phyloP scores from a whole-genome alignment of 1,139 yeast genomes.

The Lizanozyma gosingica region DNA sequence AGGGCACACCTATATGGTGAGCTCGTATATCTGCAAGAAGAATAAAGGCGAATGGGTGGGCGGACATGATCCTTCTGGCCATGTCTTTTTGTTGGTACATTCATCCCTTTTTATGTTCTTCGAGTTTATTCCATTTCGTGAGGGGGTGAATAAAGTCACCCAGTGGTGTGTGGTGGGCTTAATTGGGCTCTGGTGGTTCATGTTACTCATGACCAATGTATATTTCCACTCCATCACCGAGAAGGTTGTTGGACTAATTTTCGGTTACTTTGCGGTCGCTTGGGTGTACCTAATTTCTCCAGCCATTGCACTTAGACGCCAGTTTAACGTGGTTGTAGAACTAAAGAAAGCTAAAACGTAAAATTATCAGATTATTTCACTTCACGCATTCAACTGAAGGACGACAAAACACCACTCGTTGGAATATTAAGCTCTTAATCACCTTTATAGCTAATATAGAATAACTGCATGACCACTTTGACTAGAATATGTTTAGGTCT shows the following conservation, averaged over 20 bases:
- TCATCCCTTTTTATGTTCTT: conserved; percentile 62
- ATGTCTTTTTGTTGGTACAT: conserved; percentile 70
- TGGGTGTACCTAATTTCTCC: conserved; percentile 20
- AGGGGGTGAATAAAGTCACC: background rate
- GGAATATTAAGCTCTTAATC: no score
- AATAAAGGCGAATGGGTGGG: conserved; percentile 75
- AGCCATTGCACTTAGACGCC: background rate
- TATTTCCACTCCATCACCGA: conserved; percentile 79
- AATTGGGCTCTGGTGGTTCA: conserved; percentile 69
- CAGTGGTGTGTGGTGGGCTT: conserved; percentile 13
- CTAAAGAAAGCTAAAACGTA: no score
- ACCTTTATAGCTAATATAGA: no score
- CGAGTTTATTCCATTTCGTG: conserved; percentile 41
- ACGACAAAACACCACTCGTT: no score
- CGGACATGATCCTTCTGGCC: conserved; percentile 97
- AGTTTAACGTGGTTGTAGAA: no score
- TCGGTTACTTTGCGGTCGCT: conserved; percentile 45
- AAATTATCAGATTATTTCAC: no score
- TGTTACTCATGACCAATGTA: conserved; percentile 76
- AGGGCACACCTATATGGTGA: conserved; percentile 14
- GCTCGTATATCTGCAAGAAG: conserved; percentile 50
- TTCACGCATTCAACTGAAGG: no score
- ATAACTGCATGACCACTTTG: no score
- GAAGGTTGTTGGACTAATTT: conserved; percentile 55
- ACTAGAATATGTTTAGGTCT: no score